Evolutionary conservation across 2,329 filamentous ascomycete species (phyloP).

Genomic region (Aureobasidium namibiae): DNA sequence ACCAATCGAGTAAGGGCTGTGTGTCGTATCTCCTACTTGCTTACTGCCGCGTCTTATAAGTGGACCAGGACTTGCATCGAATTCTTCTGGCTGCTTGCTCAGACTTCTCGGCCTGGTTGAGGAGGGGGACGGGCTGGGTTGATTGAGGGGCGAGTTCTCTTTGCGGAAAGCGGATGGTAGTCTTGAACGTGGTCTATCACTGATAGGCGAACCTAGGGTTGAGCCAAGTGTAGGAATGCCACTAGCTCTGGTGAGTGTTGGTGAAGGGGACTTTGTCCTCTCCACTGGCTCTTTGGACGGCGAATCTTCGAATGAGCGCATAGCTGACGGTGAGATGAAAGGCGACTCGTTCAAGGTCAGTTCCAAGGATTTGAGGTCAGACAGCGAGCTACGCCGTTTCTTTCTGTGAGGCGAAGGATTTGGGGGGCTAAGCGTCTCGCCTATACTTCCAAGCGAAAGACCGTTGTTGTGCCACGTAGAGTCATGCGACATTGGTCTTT

Average conservation of each 20-base stretch:
- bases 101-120: slow-evolving; percentile 23
- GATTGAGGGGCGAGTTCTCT: slow-evolving; percentile 33
- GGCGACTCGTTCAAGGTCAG: slow-evolving; percentile 21
- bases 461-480: slow-evolving; percentile 4
- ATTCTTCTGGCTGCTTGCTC: slow-evolving; percentile 24
- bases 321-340: slow-evolving; percentile 10
- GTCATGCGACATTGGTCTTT: slow-evolving; percentile 12
- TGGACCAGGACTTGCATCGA: slow-evolving; percentile 17
- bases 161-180: slow-evolving; percentile 32
- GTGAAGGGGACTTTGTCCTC: neutral
- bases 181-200: slow-evolving; percentile 23
- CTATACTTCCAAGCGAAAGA: neutral
- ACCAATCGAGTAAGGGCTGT: neutral
- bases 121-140: slow-evolving; percentile 16
- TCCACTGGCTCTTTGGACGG: neutral
- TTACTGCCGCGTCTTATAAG: slow-evolving; percentile 1
- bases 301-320: neutral
- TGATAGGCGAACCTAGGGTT: slow-evolving; percentile 30
- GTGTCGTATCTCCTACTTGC: neutral
- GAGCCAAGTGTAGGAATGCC: neutral
- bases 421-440: slow-evolving; percentile 4
- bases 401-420: slow-evolving; percentile 42
- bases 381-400: slow-evolving; percentile 86
- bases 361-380: slow-evolving; percentile 69
- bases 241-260: slow-evolving; percentile 3